phyloP scores from a whole-genome alignment of 1,284 basidiomycete species.

The Tilletia walkeri region DNA sequence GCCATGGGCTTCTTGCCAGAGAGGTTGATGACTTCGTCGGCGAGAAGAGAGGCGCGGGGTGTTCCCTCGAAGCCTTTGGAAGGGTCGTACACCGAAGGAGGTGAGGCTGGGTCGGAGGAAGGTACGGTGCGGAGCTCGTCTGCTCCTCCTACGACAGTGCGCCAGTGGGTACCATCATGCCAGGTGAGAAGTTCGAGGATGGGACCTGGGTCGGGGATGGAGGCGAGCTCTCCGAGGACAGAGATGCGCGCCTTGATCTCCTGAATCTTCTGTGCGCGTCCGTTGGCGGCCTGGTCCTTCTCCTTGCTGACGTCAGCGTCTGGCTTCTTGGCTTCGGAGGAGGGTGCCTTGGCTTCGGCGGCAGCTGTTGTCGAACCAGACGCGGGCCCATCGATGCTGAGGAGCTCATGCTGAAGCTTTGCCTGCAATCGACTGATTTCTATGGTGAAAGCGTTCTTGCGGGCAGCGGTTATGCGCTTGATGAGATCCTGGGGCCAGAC shows the following conservation, averaged over 20 bases:
- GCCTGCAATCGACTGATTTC: conserved; percentile 46
- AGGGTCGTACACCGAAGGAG: conserved; percentile 30
- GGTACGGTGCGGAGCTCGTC: conserved; percentile 43
- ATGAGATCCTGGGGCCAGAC: conserved; percentile 55
- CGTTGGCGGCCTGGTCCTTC: conserved; percentile 18
- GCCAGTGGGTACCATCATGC: conserved; percentile 55
- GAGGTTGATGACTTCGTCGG: conserved; percentile 42
- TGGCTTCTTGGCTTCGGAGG: conserved; percentile 7
- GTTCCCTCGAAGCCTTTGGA: conserved; percentile 38
- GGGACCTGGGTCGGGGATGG: conserved; percentile 51
- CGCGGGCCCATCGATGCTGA: conserved; percentile 26
- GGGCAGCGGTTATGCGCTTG: conserved; percentile 45
- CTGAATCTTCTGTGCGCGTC: conserved; percentile 34
- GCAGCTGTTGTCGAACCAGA: conserved; percentile 15
- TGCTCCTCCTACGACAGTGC: conserved; percentile 53
- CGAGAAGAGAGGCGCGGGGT: conserved; percentile 20
- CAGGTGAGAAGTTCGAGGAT: conserved; percentile 54
- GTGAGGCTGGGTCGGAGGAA: background rate
- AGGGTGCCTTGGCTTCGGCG: conserved; percentile 19
- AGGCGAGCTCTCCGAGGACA: conserved; percentile 48
- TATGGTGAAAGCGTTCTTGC: conserved; percentile 50
- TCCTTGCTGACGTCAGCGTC: conserved; percentile 21
- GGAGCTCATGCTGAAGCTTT: conserved; percentile 41
- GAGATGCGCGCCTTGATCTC: conserved; percentile 50
- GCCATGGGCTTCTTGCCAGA: conserved; percentile 42